These are phyloP conservation scores for Cubamyces sp. DNA, from an alignment of 768 basidiomycete species.

Conservation along the genomic window DNA sequence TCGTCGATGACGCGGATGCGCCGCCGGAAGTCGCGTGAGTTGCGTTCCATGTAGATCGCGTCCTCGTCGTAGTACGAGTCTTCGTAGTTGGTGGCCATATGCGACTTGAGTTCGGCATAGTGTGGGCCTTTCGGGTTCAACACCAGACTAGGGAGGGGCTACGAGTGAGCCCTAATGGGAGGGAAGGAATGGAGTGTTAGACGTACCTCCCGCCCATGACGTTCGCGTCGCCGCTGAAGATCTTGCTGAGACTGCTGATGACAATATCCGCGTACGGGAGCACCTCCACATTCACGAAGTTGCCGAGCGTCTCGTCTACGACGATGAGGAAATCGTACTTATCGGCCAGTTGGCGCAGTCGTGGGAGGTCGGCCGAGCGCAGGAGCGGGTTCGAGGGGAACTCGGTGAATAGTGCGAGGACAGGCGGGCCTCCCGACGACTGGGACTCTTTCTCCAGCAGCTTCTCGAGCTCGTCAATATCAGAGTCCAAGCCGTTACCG, in stretches of 20 bases:
- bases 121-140: conserved; percentile 79
- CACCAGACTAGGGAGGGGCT: conserved; percentile 61
- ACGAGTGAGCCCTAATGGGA: background rate
- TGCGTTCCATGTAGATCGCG: conserved; percentile 96
- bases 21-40: conserved; percentile 87
- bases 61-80: conserved; percentile 91
- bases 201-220: conserved; percentile 97
- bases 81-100: conserved; percentile 66
- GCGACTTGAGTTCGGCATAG: conserved; percentile 66
- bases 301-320: conserved; percentile 94
- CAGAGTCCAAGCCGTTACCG: conserved; percentile 75
- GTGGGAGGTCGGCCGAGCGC: conserved; percentile 76
- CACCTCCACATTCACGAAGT: conserved; percentile 91
- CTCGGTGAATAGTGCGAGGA: conserved; percentile 87
- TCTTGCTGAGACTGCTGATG: conserved; percentile 89
- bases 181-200: background rate
- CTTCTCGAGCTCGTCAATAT: conserved; percentile 72
- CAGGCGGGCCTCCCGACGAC: conserved; percentile 55
- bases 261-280: conserved; percentile 87
- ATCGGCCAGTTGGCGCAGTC: conserved; percentile 80
- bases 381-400: conserved; percentile 96
- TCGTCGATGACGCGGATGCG: conserved; percentile 78
- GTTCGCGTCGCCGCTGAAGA: conserved; percentile 93
- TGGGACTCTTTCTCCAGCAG: conserved; percentile 54
- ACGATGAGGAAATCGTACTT: conserved; percentile 87